Percentiles rank a stretch among this genome's conserved stretches.
These are phyloP conservation scores for Phialemoniopsis sp. DNA, from an alignment of 2,329 filamentous ascomycete genomes.

Conservation along the genomic window DNA sequence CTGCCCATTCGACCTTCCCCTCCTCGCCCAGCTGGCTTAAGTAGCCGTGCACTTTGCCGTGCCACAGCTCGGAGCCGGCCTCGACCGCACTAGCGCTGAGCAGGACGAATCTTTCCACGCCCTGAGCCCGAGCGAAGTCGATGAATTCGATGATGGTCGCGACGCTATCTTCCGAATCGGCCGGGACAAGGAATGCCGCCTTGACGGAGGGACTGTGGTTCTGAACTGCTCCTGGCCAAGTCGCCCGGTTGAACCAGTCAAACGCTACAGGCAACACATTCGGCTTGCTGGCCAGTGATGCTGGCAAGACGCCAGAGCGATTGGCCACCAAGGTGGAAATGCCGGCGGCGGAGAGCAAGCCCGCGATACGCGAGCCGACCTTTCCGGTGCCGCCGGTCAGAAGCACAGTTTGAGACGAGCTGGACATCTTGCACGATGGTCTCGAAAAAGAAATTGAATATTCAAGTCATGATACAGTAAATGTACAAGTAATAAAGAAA, in stretches of 20 bases:
- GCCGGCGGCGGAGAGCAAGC: slow-evolving; percentile 21
- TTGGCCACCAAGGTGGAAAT: slow-evolving; percentile 31
- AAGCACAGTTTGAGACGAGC: slow-evolving; percentile 29
- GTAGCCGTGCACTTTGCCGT: slow-evolving; percentile 31
- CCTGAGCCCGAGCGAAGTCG: slow-evolving; percentile 28
- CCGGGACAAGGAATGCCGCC: slow-evolving; percentile 35
- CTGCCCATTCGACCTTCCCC: slow-evolving; percentile 33
- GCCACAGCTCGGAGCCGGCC: slow-evolving; percentile 25
- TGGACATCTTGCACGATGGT: no score
- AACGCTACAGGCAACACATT: no score
- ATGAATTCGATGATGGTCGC: slow-evolving; percentile 33
- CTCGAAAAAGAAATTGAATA: no score
- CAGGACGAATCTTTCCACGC: slow-evolving; percentile 37
- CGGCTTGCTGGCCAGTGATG: slow-evolving; percentile 9
- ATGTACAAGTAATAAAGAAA: no score
- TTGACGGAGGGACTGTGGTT: no score
- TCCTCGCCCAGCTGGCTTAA: slow-evolving; percentile 26
- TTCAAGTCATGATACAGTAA: no score
- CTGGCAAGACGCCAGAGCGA: slow-evolving; percentile 19
- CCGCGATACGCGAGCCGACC: slow-evolving; percentile 30
- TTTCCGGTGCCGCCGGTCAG: slow-evolving; percentile 41
- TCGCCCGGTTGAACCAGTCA: slow-evolving; percentile 38
- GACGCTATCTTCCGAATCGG: slow-evolving; percentile 23
- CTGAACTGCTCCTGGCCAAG: no score
- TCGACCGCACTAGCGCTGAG: slow-evolving; percentile 30